Percentiles rank a stretch among this genome's conserved stretches.
phyloP scores from a whole-genome alignment of 805 yeast genomes.

The Schwanniomyces polymorphus region DNA sequence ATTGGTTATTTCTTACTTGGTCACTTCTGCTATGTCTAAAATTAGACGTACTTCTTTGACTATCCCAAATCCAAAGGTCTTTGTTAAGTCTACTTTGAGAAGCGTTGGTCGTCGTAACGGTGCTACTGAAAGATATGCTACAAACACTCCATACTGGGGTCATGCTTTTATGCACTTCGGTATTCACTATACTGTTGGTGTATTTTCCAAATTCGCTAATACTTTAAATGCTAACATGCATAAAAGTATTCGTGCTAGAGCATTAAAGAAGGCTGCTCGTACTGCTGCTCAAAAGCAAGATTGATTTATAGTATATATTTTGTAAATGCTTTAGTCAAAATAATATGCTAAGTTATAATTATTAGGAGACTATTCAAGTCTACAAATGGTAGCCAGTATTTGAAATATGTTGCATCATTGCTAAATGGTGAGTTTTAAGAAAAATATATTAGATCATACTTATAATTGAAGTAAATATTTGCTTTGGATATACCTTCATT shows the following conservation, averaged over 20 bases:
- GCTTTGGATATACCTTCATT: too few relatives aligned
- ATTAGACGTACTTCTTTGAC: slow-evolving; percentile 69
- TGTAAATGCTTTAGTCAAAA: too few relatives aligned
- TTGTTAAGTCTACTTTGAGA: slow-evolving; percentile 71
- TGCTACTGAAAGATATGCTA: slow-evolving; percentile 86
- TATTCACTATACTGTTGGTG: slow-evolving; percentile 79
- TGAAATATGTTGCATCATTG: too few relatives aligned
- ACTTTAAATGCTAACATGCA: slow-evolving; percentile 74
- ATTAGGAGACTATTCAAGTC: not conserved
- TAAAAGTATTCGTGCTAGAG: slow-evolving; percentile 74
- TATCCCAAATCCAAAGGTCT: slow-evolving; percentile 80
- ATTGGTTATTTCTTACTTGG: slow-evolving; percentile 81
- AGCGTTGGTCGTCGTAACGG: slow-evolving; percentile 84
- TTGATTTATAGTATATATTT: slow-evolving; percentile 3
- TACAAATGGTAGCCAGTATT: too few relatives aligned
- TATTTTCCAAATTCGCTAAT: slow-evolving; percentile 70
- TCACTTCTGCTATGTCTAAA: slow-evolving; percentile 95
- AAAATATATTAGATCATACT: too few relatives aligned
- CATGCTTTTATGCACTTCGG: slow-evolving; percentile 91
- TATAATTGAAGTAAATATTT: too few relatives aligned
- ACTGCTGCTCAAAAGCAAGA: slow-evolving; percentile 23
- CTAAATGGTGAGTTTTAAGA: too few relatives aligned
- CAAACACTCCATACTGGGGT: slow-evolving; percentile 88
- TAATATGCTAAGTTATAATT: too few relatives aligned
- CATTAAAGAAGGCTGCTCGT: slow-evolving; percentile 70